phyloP scores from a whole-genome alignment of 164 flowering plant genomes.

The Liriodendron chinense region DNA sequence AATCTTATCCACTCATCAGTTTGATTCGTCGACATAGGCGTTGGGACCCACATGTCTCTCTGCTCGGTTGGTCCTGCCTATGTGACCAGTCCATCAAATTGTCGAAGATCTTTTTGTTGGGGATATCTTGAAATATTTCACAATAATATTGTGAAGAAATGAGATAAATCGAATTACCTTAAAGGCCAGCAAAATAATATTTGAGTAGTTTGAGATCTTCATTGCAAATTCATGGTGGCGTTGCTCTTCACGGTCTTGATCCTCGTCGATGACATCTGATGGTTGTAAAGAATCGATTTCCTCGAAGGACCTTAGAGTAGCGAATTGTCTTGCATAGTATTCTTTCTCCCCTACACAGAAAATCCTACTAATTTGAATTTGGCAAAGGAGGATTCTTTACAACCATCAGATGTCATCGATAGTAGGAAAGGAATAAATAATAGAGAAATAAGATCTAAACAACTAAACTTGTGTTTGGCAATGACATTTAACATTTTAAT shows the following conservation, averaged over 20 bases:
- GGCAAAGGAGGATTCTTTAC: background rate
- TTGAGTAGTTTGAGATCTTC: conserved; percentile 62
- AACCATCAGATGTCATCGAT: background rate
- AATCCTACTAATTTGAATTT: background rate
- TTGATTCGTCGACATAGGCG: too few species aligned
- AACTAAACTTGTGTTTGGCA: background rate
- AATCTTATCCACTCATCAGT: too few species aligned
- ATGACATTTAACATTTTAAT: background rate
- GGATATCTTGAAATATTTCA: background rate
- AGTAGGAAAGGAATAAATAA: background rate
- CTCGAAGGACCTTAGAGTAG: conserved; percentile 60
- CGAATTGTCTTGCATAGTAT: conserved; percentile 61
- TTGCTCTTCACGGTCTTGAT: conserved; percentile 33
- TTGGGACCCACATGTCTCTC: too few species aligned
- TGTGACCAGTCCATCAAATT: too few species aligned
- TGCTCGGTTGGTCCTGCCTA: too few species aligned
- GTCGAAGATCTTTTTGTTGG: too few species aligned
- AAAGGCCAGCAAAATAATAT: conserved; percentile 46
- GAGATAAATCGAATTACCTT: conserved; percentile 35
- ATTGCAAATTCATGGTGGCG: conserved; percentile 63
- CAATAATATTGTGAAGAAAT: background rate
- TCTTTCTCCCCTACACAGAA: conserved; percentile 60
- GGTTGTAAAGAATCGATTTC: conserved; percentile 47
- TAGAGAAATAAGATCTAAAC: background rate
- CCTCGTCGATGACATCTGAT: conserved; percentile 25